Base-by-base conservation (phyloP, 2,329 filamentous ascomycete species). In the Gaeumannomyces sp. region DNA sequence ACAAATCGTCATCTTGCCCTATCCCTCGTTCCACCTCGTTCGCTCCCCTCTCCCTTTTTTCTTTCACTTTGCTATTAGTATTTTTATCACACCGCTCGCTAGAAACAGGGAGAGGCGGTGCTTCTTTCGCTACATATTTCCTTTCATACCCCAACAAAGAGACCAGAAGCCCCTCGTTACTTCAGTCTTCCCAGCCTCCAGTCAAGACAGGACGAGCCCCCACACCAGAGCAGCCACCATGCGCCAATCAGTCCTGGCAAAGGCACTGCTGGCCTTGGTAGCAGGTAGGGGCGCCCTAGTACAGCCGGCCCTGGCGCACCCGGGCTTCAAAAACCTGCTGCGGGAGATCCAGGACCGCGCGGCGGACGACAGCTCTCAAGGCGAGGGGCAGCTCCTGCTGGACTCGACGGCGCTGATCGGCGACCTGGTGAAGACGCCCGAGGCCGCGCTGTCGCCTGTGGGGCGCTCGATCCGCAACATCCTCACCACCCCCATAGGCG, bases 331-430 rank as follows among this genome's bases (percentile, higher is more conserved):
- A 7, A 14, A n/a, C 45, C 22, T 53, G 7, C 22, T 53, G 22
- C 45, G 8, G 19, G 45, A 53, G 22, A 53, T 53, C 45, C 45
- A 53, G 4, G 22, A 8, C 45, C 45, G 45, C 22, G 13, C 2
- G 22, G 45, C 45, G 7, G 45, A 25, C 22, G 22, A 3, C 5
- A 16, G 38, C 16, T 4, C 38, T 14, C 38, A 45, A 19, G 38
- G 38, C 38, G 38, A 19, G 16, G 38, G 11, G 4, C 38, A 45
- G 16, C 4, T 1, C 28, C 33, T 22, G 7, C 74, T 76, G 29
- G 73, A 74, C 14, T 79, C 79, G 4, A 77, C 76, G n/a, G 72
- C 74, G 60, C 68, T 76, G 35, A 69, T 81, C 14, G 78, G 79
- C 11, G 78, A 81, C 64, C 75, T 81, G 10, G 65, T 68, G 27